Base-by-base conservation (phyloP, 331 rosid species). In the Quercus tomentella region DNA sequence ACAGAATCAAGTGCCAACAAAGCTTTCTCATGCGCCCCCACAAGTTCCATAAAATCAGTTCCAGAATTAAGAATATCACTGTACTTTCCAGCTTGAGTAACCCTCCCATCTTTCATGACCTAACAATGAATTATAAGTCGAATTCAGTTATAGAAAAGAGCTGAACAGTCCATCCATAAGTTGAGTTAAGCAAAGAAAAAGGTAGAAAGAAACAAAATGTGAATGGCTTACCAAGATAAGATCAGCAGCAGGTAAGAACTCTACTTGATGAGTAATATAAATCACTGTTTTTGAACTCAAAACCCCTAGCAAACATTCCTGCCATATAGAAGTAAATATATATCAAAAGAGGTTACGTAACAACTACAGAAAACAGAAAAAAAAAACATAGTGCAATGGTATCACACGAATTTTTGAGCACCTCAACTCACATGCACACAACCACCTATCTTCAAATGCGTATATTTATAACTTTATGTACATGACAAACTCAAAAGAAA, bases 41-140 rank as follows among this genome's bases (percentile, higher is more conserved):
- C 95, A 75, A 92, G 98, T 65, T 90, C 90, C 90, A 87, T 91
- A 83, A 94, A 94, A 76, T 92, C 97, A 1, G 94, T 92, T 62
- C 89, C 95, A 2, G 97, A 82, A 37, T 20, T 73, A 52, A 94
- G 90, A 71, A 94, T 89, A 35, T 89, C 87, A 35, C 62, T 30
- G 62, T 86, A 86, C 82, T 84, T 86, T 31, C 90, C 92, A 72
- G 92, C 80, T 82, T 89, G 89, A 41, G 84, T 76, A 57, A 89
- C 78, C 79, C 56, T 82, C 73, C 92, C 92, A 21, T 86, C 92
- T 74, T 89, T 84, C 89, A 89, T 84, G 37, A 89, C 92, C 92
- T 89, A 74, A 67, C 20, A 30, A 58, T 41, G 80, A 30, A 37
- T 10, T 6, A 58, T 52, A 23, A 57, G 9, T 21, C 28, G 51